Evolutionary conservation across 2,329 filamentous ascomycete species (phyloP), one percentile per base, ranked within the genome.

Genomic region (Sporothrix phasma): DNA sequence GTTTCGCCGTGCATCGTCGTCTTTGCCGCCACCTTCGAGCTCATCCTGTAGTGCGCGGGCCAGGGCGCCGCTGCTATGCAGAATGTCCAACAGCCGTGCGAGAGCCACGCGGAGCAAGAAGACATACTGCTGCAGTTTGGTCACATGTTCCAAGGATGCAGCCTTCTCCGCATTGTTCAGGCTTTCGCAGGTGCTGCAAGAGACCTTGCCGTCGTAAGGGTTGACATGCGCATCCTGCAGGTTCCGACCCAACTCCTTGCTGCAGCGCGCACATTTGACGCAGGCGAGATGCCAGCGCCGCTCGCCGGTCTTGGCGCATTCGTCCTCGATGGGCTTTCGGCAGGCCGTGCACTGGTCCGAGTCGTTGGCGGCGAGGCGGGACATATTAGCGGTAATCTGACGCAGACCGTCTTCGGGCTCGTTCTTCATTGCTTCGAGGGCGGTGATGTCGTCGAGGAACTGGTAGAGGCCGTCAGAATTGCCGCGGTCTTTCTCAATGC

Each of bases 91-190:
- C 26, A 99, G 81, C 64, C 94, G 83, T 26, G 94, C 94, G 69
- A 99, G 83, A 19, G 94, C 94, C 24, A 99, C 94, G 71, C 90
- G 86, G 46, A 99, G 81, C 22, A 99, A 79, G 75, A 97, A 97
- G 5, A 97, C 87, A 73, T 96, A 99, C 77, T 99, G 93, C 72
- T 94, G 88, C 63, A 99, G 79, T 74, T 95, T 92, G 19, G 90
- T 90, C 43, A 97, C 84, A 66, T 86, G 84, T 66, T 87, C 82
- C 71, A 97, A 90, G 0, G 15, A 11, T n/a, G 76, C 71, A 17
- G 74, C 73, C 11, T 74, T 73, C 13, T 87, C 86, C 8, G 81
- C 79, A 60, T 80, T 79, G 69, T 81, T 80, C 34, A 56, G 1
- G 45, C 78, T 76, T 47, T 82, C 82, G 72, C 91, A 96, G 56